phyloP scores from a whole-genome alignment of 2,329 filamentous ascomycete genomes.

The Ustilaginoidea virens region DNA sequence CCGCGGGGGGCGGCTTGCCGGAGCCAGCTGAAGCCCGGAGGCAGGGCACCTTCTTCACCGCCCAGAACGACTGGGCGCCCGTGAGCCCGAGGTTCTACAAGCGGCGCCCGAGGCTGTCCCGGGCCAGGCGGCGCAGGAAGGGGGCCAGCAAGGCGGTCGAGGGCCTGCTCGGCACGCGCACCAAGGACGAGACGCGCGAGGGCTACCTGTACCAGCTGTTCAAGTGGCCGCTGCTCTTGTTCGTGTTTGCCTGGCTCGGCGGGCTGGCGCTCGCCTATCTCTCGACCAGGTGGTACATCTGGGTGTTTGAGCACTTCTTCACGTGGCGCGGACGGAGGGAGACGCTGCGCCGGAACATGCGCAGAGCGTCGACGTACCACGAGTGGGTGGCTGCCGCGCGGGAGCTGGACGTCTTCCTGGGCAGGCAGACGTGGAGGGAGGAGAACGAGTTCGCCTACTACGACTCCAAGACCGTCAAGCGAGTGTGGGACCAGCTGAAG shows the following conservation, averaged over 20 bases:
- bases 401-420: constrained; percentile 65
- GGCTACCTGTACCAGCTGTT: constrained; percentile 78
- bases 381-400: constrained; percentile 75
- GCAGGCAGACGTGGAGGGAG: constrained; percentile 67
- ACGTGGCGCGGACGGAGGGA: constrained; percentile 77
- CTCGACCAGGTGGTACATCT: constrained; percentile 76
- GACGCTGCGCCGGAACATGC: constrained; percentile 53
- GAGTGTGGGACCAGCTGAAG: constrained; percentile 62
- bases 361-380: constrained; percentile 55
- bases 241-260: constrained; percentile 67
- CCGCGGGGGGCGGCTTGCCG: constrained; percentile 20
- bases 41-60: constrained; percentile 55
- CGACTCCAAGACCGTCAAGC: constrained; percentile 67
- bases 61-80: constrained; percentile 91
- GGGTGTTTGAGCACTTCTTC: constrained; percentile 78
- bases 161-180: constrained; percentile 37
- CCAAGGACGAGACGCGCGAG: constrained; percentile 84
- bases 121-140: constrained; percentile 14
- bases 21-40: constrained; percentile 9
- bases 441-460: constrained; percentile 73
- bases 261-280: constrained; percentile 60
- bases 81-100: constrained; percentile 53
- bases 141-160: constrained; percentile 22
- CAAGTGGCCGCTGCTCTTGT: constrained; percentile 80
- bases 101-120: constrained; percentile 21